Evolutionary conservation across 768 basidiomycete genomes (phyloP).

Genomic region (Tylopilus felleus): DNA sequence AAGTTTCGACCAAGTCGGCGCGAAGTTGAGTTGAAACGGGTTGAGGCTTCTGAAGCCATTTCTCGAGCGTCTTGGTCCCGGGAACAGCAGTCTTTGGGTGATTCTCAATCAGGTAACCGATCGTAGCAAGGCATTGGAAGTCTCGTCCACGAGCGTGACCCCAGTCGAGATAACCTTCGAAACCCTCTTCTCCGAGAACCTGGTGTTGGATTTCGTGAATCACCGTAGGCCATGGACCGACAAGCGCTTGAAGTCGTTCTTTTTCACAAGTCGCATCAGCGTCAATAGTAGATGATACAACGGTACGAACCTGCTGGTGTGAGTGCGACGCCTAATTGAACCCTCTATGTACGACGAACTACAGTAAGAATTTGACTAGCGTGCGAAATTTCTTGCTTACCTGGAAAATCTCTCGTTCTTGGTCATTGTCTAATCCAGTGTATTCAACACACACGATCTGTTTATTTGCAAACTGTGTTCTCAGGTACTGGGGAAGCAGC

Average conservation of each 20-base stretch:
- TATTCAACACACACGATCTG: slow-evolving; percentile 56
- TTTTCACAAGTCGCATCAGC: neutral
- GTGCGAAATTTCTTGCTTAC: slow-evolving; percentile 24
- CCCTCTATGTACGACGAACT: slow-evolving; percentile 35
- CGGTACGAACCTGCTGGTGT: slow-evolving; percentile 42
- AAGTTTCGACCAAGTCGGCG: slow-evolving; percentile 30
- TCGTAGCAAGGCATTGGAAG: slow-evolving; percentile 44
- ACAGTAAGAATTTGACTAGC: neutral
- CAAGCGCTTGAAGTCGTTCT: slow-evolving; percentile 52
- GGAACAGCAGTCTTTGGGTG: slow-evolving; percentile 28
- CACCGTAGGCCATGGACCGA: slow-evolving; percentile 42
- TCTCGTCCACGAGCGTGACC: slow-evolving; percentile 43
- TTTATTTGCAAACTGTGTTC: slow-evolving; percentile 40
- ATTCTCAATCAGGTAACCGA: slow-evolving; percentile 31
- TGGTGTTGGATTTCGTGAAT: slow-evolving; percentile 40
- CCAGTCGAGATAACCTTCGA: slow-evolving; percentile 40
- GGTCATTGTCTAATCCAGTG: slow-evolving; percentile 41
- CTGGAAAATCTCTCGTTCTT: slow-evolving; percentile 69
- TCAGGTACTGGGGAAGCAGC: slow-evolving; percentile 34
- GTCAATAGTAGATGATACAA: neutral
- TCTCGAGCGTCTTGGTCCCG: slow-evolving; percentile 31
- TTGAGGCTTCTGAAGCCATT: slow-evolving; percentile 33
- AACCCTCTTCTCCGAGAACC: slow-evolving; percentile 36
- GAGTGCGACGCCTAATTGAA: slow-evolving; percentile 50
- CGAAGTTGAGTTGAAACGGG: slow-evolving; percentile 27